A percentile compares a stretch with the other conserved stretches of the same genome.
These are phyloP conservation scores for Calocera viscosa DNA, from an alignment of 768 basidiomycete genomes.

Conservation along the genomic window DNA sequence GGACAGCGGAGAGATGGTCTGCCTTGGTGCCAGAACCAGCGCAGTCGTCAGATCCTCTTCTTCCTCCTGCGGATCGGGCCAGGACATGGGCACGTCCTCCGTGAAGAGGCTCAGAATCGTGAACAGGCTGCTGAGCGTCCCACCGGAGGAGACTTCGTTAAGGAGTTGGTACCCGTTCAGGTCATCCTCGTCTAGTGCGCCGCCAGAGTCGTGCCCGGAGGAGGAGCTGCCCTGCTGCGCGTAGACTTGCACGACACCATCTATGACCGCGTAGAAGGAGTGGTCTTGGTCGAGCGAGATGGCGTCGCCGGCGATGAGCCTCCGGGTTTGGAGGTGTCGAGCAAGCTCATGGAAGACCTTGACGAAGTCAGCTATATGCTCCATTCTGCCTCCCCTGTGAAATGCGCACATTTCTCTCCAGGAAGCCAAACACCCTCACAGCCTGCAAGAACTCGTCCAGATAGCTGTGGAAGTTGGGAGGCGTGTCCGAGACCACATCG, in stretches of 20 bases:
- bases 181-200: conserved; percentile 67
- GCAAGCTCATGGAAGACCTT: conserved; percentile 98
- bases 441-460: conserved; percentile 95
- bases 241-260: conserved; percentile 92
- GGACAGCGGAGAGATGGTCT: background rate
- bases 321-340: conserved; percentile 84
- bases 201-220: conserved; percentile 33
- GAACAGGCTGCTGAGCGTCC: conserved; percentile 89
- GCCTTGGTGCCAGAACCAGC: background rate
- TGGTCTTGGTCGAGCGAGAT: conserved; percentile 82
- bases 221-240: conserved; percentile 44
- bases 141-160: conserved; percentile 92
- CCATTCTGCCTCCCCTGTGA: too few relatives aligned
- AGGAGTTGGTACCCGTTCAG: conserved; percentile 93
- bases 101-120: conserved; percentile 96
- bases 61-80: conserved; percentile 46
- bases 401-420: conserved; percentile 78
- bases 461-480: conserved; percentile 81
- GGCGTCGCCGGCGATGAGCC: conserved; percentile 93
- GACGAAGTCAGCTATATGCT: background rate
- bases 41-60: conserved; percentile 10
- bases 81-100: conserved; percentile 81
- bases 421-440: conserved; percentile 91
- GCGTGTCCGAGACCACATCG: conserved; percentile 68
- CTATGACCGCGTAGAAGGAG: conserved; percentile 95